phyloP scores from a whole-genome alignment of 148 eudicot species.

The Rhododendron vialii region DNA sequence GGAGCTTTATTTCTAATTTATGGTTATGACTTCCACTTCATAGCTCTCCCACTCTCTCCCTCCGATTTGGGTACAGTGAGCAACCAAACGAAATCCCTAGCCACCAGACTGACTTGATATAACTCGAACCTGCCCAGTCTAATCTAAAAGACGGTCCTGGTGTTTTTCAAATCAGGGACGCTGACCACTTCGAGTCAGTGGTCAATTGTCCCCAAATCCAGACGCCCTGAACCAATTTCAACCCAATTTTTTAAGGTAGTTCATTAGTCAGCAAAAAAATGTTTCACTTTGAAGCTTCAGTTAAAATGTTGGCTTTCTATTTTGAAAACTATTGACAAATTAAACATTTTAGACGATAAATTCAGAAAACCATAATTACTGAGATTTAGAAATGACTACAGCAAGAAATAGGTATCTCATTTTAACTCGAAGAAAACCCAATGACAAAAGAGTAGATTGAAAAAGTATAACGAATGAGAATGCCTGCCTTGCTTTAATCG shows the following conservation, averaged over 20 bases:
- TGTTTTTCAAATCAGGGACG: neutral
- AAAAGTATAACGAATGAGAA: neutral
- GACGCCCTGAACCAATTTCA: neutral
- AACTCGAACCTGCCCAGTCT: neutral
- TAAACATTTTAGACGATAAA: neutral
- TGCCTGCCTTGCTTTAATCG: neutral
- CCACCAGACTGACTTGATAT: neutral
- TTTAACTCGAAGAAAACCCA: neutral
- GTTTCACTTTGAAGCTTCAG: neutral
- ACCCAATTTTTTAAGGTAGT: neutral
- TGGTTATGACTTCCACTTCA: neutral
- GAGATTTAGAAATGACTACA: neutral
- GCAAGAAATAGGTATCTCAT: neutral
- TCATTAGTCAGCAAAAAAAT: neutral
- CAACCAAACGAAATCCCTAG: neutral
- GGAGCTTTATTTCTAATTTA: neutral
- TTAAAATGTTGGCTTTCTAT: neutral
- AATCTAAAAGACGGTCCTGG: neutral
- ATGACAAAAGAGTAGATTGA: neutral
- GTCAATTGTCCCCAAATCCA: neutral
- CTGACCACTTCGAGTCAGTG: neutral
- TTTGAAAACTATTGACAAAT: neutral
- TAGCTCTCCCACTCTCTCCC: neutral
- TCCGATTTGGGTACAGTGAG: neutral
- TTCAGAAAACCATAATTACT: neutral